A percentile compares a stretch with the other conserved stretches of the same genome.
These are phyloP conservation scores for Neospermospora avenae DNA, from an alignment of 2,329 filamentous ascomycete species.

Conservation along the genomic window DNA sequence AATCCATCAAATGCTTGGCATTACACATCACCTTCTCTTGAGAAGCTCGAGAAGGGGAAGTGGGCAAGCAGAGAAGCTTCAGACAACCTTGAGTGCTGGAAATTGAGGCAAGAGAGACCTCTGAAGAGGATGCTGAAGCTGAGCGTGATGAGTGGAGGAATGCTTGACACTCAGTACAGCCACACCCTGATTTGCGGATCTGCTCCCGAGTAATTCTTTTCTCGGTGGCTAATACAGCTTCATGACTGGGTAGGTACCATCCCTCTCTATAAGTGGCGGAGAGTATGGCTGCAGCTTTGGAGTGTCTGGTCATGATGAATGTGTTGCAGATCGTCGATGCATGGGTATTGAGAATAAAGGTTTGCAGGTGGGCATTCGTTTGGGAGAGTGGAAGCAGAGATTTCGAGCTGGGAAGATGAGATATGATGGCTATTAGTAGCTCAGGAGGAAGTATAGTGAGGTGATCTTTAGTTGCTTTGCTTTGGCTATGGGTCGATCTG, in stretches of 20 bases:
- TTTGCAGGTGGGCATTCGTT: conserved; percentile 17
- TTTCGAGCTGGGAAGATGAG: conserved; percentile 19
- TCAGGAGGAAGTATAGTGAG: conserved; percentile 34
- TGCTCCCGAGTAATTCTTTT: conserved; percentile 10
- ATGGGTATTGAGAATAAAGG: conserved; percentile 22
- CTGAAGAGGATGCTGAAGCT: background rate
- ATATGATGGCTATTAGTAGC: conserved; percentile 37
- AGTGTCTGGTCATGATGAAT: conserved; percentile 16
- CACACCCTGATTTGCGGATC: conserved; percentile 9
- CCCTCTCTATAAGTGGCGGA: conserved; percentile 6
- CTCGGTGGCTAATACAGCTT: conserved; percentile 12
- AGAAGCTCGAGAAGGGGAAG: background rate
- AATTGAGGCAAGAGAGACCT: conserved; percentile 1
- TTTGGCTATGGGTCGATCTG: background rate
- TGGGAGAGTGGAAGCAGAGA: conserved; percentile 19
- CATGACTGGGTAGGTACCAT: conserved; percentile 26
- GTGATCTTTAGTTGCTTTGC: background rate
- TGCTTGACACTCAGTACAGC: conserved; percentile 5
- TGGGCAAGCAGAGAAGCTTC: conserved; percentile 2
- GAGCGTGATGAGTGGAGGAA: conserved; percentile 5
- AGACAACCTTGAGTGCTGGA: background rate
- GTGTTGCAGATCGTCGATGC: conserved; percentile 25
- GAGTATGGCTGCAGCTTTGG: conserved; percentile 14
- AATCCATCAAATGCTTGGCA: background rate
- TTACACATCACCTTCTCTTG: background rate